A percentile compares a stretch with the other conserved stretches of the same genome.
phyloP scores from a whole-genome alignment of 192 early-diverging fungal species.

The Haplosporangium gracile region DNA sequence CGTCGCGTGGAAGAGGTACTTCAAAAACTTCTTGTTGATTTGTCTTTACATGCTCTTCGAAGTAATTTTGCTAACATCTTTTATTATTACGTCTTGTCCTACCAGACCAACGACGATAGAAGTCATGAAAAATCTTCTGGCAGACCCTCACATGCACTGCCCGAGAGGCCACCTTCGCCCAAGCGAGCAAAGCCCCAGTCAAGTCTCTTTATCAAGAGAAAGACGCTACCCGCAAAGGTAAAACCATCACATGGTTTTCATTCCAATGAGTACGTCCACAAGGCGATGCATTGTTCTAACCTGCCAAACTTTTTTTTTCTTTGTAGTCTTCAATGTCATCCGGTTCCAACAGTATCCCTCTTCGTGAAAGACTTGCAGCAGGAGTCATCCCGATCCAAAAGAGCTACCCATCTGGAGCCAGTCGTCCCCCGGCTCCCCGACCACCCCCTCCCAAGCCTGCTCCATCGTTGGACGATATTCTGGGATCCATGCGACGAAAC shows the following conservation, averaged over 20 bases:
- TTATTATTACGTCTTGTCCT: background rate
- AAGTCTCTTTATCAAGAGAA: conserved; percentile 47
- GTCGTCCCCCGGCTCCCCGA: background rate
- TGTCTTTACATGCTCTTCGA: background rate
- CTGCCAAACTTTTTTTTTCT: background rate
- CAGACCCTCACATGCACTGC: background rate
- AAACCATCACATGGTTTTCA: background rate
- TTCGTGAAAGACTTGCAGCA: conserved; percentile 42
- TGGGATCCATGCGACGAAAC: conserved; percentile 17
- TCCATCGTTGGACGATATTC: conserved; percentile 34
- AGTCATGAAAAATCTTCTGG: background rate
- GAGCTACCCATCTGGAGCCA: conserved; percentile 28
- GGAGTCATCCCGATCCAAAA: conserved; percentile 32
- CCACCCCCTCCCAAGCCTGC: conserved; percentile 10
- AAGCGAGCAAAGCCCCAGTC: conserved; percentile 23
- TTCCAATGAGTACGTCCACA: background rate
- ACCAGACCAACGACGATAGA: background rate
- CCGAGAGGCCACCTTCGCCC: conserved; percentile 27
- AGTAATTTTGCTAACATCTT: background rate
- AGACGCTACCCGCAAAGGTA: conserved; percentile 30
- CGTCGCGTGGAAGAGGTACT: background rate
- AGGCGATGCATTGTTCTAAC: background rate
- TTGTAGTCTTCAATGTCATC: background rate
- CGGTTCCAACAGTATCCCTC: background rate
- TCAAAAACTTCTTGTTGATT: background rate